Evolutionary conservation across 1,284 basidiomycete species (phyloP).

Genomic region (Sporisorium scitamineum): DNA sequence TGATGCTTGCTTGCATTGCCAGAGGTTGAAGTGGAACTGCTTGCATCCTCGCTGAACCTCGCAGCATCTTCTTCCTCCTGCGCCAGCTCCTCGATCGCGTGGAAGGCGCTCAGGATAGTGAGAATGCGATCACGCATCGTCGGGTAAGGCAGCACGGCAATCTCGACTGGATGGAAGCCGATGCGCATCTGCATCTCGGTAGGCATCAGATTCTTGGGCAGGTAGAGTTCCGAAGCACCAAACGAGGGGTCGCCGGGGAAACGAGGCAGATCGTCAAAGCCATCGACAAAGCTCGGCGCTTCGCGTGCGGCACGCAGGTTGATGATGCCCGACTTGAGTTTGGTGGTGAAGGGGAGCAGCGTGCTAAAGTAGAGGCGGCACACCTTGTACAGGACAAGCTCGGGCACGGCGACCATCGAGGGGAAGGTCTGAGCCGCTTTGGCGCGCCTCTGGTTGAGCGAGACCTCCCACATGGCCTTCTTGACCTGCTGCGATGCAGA

Average conservation of each 20-base stretch:
- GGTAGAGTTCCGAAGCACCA: constrained; percentile 24
- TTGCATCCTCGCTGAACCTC: constrained; percentile 24
- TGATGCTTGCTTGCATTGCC: not conserved
- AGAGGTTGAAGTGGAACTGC: not conserved
- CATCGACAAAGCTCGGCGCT: constrained; percentile 30
- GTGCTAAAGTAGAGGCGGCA: constrained; percentile 54
- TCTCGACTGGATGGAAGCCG: constrained; percentile 50
- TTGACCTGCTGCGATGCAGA: constrained; percentile 19
- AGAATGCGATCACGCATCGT: constrained; percentile 46
- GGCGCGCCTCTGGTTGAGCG: constrained; percentile 45
- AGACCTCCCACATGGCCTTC: constrained; percentile 47
- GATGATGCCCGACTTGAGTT: constrained; percentile 51
- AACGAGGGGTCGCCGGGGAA: constrained; percentile 40
- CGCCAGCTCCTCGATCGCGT: constrained; percentile 37
- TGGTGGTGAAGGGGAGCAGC: constrained; percentile 47
- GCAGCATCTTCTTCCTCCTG: constrained; percentile 32
- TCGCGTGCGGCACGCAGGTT: constrained; percentile 45
- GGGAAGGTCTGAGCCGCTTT: constrained; percentile 43
- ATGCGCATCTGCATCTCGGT: constrained; percentile 51
- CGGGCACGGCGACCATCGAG: constrained; percentile 50
- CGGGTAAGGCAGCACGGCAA: constrained; percentile 49
- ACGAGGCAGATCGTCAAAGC: constrained; percentile 42
- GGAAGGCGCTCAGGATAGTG: constrained; percentile 46
- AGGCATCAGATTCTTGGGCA: constrained; percentile 51
- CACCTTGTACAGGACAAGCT: constrained; percentile 51